Base-by-base conservation (phyloP, 352 stramenopile species). In the Elongisporangium anandrum region DNA sequence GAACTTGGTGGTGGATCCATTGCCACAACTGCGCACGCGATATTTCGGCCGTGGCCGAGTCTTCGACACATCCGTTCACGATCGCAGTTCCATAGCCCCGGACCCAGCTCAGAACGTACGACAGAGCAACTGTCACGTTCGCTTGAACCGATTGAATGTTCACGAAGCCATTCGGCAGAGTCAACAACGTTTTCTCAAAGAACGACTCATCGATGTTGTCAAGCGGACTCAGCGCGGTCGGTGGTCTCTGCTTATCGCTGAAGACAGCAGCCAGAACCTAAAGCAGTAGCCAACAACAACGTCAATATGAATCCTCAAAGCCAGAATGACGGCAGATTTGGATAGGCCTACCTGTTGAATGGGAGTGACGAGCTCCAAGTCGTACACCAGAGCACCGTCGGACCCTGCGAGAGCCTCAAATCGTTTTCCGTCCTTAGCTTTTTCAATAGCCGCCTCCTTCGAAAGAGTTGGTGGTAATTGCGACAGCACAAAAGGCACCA, bases 21-120 rank as follows among this genome's bases (percentile, higher is more conserved):
- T 92, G 82, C 82, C 92, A 98, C 60, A 98, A 87, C 65, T 98
- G 92, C 10, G 87, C 92, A 29, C 94, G 83, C 26, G 88, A 97
- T 56, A 98, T 98, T 79, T 98, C 92, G 5, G 94, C 93, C 0
- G 92, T 98, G 50, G 94, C 94, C 19, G 92, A 96, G 77, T 98
- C 92, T 75, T 98, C 94, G 65, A 98, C 92, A 50, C 90, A 92
- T 59, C 94, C 84, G 64, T 97, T 86, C 24, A 98, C 73, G 47
- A 96, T 82, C 59, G 97, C 92, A 22, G 88, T 97, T 22, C 94
- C 94, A 26, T 92, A 56, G 16, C 89, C 94, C 24, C 84, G 68
- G 50, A 98, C 75, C 94, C 94, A 98, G 38, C 85, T 85, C 56
- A 97, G 84, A 7, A 91, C 87, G 64, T 98, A 98, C 13, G 81